These are phyloP conservation scores for Fraxinus platypoda DNA, from an alignment of 305 asterid genomes.

Conservation along the genomic window DNA sequence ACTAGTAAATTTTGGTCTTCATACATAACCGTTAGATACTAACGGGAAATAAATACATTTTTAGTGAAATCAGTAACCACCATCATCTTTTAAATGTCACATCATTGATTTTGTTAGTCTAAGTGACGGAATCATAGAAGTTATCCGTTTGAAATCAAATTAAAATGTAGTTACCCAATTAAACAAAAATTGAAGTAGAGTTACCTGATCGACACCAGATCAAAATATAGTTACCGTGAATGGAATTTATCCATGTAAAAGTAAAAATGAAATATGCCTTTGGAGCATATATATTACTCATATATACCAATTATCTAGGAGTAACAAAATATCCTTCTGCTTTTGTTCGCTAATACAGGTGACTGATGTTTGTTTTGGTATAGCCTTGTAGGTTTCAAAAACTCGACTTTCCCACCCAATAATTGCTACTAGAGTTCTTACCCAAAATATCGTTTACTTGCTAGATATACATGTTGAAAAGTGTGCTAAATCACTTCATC, in stretches of 20 bases:
- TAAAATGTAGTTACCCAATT: background rate
- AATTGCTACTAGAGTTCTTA: background rate
- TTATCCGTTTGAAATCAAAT: background rate
- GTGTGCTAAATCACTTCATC: background rate
- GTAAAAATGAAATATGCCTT: background rate
- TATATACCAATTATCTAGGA: background rate
- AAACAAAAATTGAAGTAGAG: background rate
- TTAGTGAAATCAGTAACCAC: background rate
- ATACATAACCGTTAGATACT: background rate
- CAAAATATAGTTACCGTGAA: background rate
- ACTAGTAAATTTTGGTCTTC: background rate
- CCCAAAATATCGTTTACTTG: background rate
- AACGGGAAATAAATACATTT: background rate
- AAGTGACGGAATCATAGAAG: background rate
- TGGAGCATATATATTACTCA: background rate
- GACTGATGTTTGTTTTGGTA: background rate
- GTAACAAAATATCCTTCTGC: background rate
- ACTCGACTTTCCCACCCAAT: background rate
- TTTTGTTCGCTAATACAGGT: background rate
- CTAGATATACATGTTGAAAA: background rate
- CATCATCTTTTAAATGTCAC: background rate
- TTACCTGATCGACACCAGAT: background rate
- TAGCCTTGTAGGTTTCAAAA: background rate
- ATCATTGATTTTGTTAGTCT: background rate
- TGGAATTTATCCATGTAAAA: background rate